phyloP scores from a whole-genome alignment of 805 yeast species.

The Wickerhamiella azymoides region DNA sequence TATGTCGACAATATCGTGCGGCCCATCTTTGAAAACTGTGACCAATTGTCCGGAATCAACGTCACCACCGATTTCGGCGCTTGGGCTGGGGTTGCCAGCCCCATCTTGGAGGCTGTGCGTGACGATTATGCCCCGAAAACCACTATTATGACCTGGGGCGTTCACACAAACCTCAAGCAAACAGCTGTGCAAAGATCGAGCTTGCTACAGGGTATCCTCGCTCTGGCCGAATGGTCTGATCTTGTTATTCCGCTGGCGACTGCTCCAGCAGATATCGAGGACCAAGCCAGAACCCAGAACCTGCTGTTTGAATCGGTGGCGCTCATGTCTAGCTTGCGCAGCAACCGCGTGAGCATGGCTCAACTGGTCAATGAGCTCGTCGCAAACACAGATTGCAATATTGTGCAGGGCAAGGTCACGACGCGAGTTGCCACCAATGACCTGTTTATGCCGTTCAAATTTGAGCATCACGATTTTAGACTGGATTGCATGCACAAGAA shows the following conservation, averaged over 20 bases:
- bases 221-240: slow-evolving; percentile 13
- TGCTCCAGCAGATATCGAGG: neutral
- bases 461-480: neutral
- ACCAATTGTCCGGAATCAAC: slow-evolving; percentile 57
- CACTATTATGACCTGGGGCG: slow-evolving; percentile 15
- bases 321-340: slow-evolving; percentile 29
- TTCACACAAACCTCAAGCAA: neutral
- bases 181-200: neutral
- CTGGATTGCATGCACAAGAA: neutral
- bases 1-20: slow-evolving; percentile 54
- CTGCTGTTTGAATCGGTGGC: slow-evolving; percentile 35
- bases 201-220: slow-evolving; percentile 11
- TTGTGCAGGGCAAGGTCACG: slow-evolving; percentile 28
- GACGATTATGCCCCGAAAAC: slow-evolving; percentile 29
- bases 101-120: slow-evolving; percentile 37
- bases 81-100: slow-evolving; percentile 68
- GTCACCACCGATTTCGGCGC: slow-evolving; percentile 52
- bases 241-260: slow-evolving; percentile 16
- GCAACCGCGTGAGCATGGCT: slow-evolving; percentile 28
- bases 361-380: slow-evolving; percentile 32
- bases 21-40: slow-evolving; percentile 57
- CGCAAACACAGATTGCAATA: slow-evolving; percentile 32
- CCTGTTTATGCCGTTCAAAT: neutral
- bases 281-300: slow-evolving; percentile 25
- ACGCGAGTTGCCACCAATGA: slow-evolving; percentile 4